Percentiles rank a stretch among this genome's conserved stretches.
Evolutionary conservation across 2,329 filamentous ascomycete genomes (phyloP).

Genomic region (Coniochaeta sp.): DNA sequence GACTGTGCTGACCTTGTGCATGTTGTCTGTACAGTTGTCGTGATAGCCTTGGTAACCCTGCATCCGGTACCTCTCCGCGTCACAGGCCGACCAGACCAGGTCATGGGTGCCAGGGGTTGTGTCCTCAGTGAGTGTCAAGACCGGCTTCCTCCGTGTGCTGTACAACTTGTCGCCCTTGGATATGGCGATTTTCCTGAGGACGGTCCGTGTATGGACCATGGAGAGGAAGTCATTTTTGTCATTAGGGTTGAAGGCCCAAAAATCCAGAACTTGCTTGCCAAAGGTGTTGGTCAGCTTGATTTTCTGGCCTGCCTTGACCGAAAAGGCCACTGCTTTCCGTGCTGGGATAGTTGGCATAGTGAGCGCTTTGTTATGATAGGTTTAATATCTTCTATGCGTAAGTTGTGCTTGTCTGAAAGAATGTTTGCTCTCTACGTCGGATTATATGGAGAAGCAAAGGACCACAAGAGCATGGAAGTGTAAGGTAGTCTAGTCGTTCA

Average conservation of each 20-base stretch:
- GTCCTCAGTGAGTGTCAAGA: slow-evolving; percentile 26
- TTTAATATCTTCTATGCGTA: too few species aligned
- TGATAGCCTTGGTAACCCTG: slow-evolving; percentile 27
- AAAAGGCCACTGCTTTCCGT: slow-evolving; percentile 30
- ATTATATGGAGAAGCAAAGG: too few species aligned
- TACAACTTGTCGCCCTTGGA: slow-evolving; percentile 23
- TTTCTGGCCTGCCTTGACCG: slow-evolving; percentile 25
- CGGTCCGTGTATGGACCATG: slow-evolving; percentile 29
- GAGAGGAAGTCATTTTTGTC: slow-evolving; percentile 24
- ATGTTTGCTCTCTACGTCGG: too few species aligned
- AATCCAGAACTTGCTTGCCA: slow-evolving; percentile 41
- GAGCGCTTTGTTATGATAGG: neutral
- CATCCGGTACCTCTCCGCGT: slow-evolving; percentile 27
- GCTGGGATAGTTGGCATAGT: slow-evolving; percentile 26
- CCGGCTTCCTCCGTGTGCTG: slow-evolving; percentile 25
- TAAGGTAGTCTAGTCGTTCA: too few species aligned
- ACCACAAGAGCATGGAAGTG: too few species aligned
- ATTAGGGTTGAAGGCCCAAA: slow-evolving; percentile 35
- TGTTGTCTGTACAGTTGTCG: slow-evolving; percentile 31
- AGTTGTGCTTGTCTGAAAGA: too few species aligned
- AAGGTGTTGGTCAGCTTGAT: slow-evolving; percentile 38
- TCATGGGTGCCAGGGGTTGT: slow-evolving; percentile 29
- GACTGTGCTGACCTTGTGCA: slow-evolving; percentile 16
- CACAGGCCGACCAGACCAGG: slow-evolving; percentile 31
- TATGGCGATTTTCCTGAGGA: slow-evolving; percentile 19